phyloP scores from a whole-genome alignment of 805 yeast genomes.

The Candida golubevii region DNA sequence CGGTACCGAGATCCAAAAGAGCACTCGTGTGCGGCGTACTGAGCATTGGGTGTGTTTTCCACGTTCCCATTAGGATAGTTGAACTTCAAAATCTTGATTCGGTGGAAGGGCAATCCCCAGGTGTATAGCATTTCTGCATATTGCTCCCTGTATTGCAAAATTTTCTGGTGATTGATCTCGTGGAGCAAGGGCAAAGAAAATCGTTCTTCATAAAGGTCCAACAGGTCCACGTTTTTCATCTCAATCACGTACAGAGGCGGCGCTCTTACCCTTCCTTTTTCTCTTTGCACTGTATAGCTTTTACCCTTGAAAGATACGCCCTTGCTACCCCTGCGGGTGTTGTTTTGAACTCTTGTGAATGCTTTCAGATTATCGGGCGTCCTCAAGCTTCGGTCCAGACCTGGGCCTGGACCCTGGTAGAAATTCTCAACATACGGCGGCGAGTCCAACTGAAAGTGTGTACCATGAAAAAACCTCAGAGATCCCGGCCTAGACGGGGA shows the following conservation, averaged over 20 bases:
- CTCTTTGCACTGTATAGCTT: background rate
- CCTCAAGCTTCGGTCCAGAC: constrained; percentile 4
- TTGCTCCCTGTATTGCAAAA: constrained; percentile 50
- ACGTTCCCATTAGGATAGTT: constrained; percentile 39
- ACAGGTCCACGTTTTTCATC: constrained; percentile 40
- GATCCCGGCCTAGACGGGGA: too few species aligned
- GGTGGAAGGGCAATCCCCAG: constrained; percentile 82
- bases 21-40: constrained; percentile 33
- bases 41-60: constrained; percentile 10
- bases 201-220: constrained; percentile 43
- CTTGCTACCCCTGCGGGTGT: constrained; percentile 6
- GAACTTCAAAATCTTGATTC: constrained; percentile 74
- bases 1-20: constrained; percentile 27
- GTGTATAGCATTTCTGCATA: constrained; percentile 73
- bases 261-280: constrained; percentile 2
- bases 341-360: constrained; percentile 1
- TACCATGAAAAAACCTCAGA: too few species aligned
- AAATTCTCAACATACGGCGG: constrained; percentile 5
- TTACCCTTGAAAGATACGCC: constrained; percentile 3
- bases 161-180: constrained; percentile 31
- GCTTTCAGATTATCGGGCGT: constrained; percentile 5
- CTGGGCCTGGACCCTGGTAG: background rate
- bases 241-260: constrained; percentile 39
- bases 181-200: constrained; percentile 40
- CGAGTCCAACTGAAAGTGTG: constrained; percentile 3